Evolutionary conservation across 1,284 basidiomycete species (phyloP), one percentile per base, ranked within the genome.

Genomic region (Stygiomarasmius scandens): DNA sequence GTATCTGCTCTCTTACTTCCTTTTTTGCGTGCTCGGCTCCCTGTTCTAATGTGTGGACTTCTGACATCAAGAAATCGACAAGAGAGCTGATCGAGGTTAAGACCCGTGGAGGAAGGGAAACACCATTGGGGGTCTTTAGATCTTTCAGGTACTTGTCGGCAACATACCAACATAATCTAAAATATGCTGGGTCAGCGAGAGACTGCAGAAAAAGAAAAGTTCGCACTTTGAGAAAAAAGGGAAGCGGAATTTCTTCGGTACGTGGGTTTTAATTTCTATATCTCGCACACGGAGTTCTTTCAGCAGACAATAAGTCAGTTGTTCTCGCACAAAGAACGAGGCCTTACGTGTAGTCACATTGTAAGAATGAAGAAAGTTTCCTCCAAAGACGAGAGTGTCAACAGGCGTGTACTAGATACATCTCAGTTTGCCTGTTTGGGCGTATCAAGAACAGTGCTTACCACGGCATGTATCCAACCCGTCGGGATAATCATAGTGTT

Each of bases 381-480:
- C 96, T 2, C 96, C 96, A 67, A 98, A 96, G 0, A 99, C 96
- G 41, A 99, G 80, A 2, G 95, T 92, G 70, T 98, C 95, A 45
- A 82, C 74, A 0, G 96, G 96, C 0, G 96, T 98, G 71, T 93
- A 90, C 91, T 94, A 64, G 36, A 53, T 9, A 22, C 29, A 20
- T 24, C 49, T 46, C 20, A 56, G 19, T 20, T n/a, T 56, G 34
- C 29, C 16, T 47, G 58, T 22, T 23, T 14, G 25, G 20, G 44
- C 11, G 38, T 41, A 43, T n/a, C 11, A 51, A 36, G 27, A 38
- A n/a, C 16, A 23, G 34, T 12, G 81, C 89, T 70, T 69, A 94
- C 93, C 34, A 99, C 96, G 19, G 95, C 93, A 69, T 99, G 96
- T 61, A 98, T 97, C 90, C 96, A 98, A 0, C 96, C 96, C 0